Conservation (phyloP, 164 flowering plant genomes). For the Akebia trifoliata region DNA sequence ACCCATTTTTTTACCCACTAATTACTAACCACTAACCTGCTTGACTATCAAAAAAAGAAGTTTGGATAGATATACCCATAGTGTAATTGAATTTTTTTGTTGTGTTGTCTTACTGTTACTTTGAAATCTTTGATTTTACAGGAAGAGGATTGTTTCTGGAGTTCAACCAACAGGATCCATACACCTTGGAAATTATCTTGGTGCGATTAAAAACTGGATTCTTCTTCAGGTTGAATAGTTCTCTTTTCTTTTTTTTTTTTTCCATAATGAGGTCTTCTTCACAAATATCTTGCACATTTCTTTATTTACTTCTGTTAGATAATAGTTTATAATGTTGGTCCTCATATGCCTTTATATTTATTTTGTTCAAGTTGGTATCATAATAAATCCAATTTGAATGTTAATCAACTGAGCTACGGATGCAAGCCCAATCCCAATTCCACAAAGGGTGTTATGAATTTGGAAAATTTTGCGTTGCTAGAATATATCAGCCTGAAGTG, state of each 20-base stretch:
- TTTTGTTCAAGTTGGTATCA: neutral
- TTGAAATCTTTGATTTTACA: constrained; percentile 21
- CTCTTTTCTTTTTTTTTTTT: neutral
- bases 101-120: neutral
- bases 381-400: neutral
- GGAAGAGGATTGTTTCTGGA: constrained; percentile 94
- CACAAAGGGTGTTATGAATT: too few species aligned
- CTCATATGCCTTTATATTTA: neutral
- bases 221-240: constrained; percentile 60
- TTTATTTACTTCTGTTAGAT: too few species aligned
- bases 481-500: neutral
- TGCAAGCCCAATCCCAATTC: too few species aligned
- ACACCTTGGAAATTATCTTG: constrained; percentile 94
- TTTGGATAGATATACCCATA: neutral
- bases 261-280: neutral
- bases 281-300: neutral
- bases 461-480: neutral
- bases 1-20: too few species aligned
- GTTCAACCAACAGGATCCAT: constrained; percentile 94
- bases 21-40: too few species aligned
- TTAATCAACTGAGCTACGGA: neutral
- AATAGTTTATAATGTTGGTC: neutral
- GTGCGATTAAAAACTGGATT: constrained; percentile 94
- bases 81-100: neutral
- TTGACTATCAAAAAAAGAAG: neutral